Conservation (phyloP, 2,329 filamentous ascomycete species). For the Epichloe glyceriae region DNA sequence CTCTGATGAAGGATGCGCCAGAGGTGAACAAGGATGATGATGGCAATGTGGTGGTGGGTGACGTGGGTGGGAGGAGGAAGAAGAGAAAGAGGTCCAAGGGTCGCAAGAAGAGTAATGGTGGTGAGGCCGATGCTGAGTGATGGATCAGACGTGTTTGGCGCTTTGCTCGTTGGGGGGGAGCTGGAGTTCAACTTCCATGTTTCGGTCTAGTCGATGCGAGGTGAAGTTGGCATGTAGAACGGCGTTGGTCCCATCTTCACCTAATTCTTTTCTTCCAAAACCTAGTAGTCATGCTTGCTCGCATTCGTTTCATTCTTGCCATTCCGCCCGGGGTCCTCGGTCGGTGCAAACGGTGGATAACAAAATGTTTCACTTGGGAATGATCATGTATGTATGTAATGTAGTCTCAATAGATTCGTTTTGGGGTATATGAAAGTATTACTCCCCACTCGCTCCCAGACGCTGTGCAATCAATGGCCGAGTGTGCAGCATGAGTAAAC, state of each 20-base stretch:
- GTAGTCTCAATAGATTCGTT: background rate
- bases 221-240: background rate
- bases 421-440: background rate
- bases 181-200: background rate
- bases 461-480: background rate
- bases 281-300: too few relatives aligned
- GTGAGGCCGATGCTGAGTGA: background rate
- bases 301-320: too few relatives aligned
- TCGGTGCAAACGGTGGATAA: background rate
- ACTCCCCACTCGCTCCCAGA: background rate
- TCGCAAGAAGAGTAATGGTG: conserved; percentile 17
- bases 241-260: background rate
- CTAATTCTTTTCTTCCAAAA: too few relatives aligned
- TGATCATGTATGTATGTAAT: background rate
- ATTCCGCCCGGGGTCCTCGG: too few relatives aligned
- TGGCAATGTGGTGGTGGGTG: conserved; percentile 17
- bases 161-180: too few relatives aligned
- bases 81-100: conserved; percentile 40
- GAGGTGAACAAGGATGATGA: background rate
- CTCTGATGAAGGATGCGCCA: background rate
- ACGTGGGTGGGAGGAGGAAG: conserved; percentile 26
- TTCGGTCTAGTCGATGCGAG: background rate
- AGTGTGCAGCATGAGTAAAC: background rate
- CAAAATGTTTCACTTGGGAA: background rate
- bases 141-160: too few relatives aligned